A percentile compares a stretch with the other conserved stretches of the same genome.
phyloP scores from a whole-genome alignment of 2,329 filamentous ascomycete genomes.

The Didymella pomorum region DNA sequence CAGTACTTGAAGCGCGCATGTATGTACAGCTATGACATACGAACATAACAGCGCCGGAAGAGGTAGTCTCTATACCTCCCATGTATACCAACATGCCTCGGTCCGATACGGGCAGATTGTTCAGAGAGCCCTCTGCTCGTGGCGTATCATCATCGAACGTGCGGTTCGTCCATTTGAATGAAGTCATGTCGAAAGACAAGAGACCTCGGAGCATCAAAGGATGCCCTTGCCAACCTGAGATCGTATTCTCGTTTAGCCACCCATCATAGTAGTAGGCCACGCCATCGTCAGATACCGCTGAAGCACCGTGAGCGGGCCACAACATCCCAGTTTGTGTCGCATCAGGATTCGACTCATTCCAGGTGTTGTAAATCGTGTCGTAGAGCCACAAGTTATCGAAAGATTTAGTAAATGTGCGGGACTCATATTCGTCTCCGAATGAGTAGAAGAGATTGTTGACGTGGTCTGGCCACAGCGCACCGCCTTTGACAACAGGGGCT shows the following conservation, averaged over 20 bases:
- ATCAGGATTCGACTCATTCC: slow-evolving; percentile 54
- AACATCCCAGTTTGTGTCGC: slow-evolving; percentile 10
- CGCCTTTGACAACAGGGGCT: slow-evolving; percentile 48
- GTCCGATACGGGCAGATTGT: no score
- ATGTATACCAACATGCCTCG: no score
- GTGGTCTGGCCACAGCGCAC: slow-evolving; percentile 63
- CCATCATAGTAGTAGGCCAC: slow-evolving; percentile 66
- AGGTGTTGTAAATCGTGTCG: slow-evolving; percentile 62
- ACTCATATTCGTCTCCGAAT: slow-evolving; percentile 63
- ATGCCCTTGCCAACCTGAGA: no score
- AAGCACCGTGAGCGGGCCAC: slow-evolving; percentile 23
- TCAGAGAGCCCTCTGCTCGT: no score
- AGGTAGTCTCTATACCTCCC: no score
- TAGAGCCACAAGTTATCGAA: slow-evolving; percentile 53
- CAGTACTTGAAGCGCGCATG: not conserved
- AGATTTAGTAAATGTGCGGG: slow-evolving; percentile 8
- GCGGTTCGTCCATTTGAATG: no score
- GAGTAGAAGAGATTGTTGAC: slow-evolving; percentile 68
- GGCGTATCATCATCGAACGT: no score
- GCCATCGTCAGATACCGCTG: slow-evolving; percentile 16
- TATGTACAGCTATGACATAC: no score
- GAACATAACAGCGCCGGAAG: no score
- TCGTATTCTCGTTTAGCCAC: slow-evolving; percentile 54
- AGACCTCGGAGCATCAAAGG: slow-evolving; percentile 10
- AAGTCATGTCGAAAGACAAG: no score